Conservation (phyloP, 1,139 yeast species). For the Saccharomycopsis hybrid region DNA sequence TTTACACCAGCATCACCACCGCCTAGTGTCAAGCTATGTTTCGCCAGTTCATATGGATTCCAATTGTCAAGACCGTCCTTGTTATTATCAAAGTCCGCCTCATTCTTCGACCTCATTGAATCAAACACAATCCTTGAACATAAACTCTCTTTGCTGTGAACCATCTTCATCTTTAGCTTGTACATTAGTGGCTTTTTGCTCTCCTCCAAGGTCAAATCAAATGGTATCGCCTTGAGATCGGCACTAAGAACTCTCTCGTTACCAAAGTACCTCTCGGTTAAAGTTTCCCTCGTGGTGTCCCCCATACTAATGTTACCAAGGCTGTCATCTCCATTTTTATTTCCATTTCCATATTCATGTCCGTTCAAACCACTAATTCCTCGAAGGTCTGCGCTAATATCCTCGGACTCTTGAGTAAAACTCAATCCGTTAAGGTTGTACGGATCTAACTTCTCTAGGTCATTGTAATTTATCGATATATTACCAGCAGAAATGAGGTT, state of each 20-base stretch:
- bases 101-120: not conserved
- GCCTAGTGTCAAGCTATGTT: too few relatives aligned
- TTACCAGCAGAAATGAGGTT: too few relatives aligned
- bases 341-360: too few relatives aligned
- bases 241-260: constrained; percentile 2
- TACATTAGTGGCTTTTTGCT: not conserved
- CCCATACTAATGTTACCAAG: too few relatives aligned
- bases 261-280: constrained; percentile 16
- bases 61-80: not conserved
- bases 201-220: constrained; percentile 10
- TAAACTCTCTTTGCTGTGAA: not conserved
- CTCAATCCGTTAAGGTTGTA: not conserved
- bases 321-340: too few relatives aligned
- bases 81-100: not conserved
- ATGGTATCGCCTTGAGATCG: constrained; percentile 12
- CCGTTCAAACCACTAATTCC: too few relatives aligned
- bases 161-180: not conserved
- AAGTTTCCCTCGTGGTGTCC: too few relatives aligned
- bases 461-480: not conserved
- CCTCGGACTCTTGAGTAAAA: too few relatives aligned
- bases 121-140: not conserved
- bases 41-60: too few relatives aligned
- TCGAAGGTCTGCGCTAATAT: too few relatives aligned
- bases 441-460: not conserved
- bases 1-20: too few relatives aligned